These are phyloP conservation scores for Chaetomium globosum DNA, from an alignment of 2,329 filamentous ascomycete genomes.

Conservation along the genomic window DNA sequence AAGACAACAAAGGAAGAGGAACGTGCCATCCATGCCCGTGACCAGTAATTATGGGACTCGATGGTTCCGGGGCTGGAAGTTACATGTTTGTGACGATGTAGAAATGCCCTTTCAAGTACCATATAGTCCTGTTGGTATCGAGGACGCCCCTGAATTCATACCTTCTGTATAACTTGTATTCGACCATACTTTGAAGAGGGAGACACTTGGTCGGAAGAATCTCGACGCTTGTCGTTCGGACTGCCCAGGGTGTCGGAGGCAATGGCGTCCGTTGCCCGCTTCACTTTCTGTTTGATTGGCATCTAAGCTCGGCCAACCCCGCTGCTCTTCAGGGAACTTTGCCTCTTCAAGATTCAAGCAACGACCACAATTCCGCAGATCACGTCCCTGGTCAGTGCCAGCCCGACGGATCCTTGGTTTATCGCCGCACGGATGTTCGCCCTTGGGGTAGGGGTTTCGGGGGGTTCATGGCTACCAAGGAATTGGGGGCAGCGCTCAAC, in stretches of 20 bases:
- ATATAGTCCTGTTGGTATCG: neutral
- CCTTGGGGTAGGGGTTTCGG: neutral
- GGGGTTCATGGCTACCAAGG: neutral
- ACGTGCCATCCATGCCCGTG: neutral
- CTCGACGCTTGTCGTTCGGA: neutral
- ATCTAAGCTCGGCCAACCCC: constrained; percentile 7
- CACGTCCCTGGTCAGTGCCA: neutral
- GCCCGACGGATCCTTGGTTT: neutral
- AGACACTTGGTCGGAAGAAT: neutral
- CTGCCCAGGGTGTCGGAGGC: neutral
- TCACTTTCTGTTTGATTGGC: constrained; percentile 10
- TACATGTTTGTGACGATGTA: neutral
- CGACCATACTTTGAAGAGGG: neutral
- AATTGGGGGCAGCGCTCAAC: constrained; percentile 1
- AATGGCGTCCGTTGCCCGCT: neutral
- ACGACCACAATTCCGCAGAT: constrained; percentile 11
- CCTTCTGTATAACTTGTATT: neutral
- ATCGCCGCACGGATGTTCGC: neutral
- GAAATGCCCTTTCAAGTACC: neutral
- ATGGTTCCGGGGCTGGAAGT: neutral
- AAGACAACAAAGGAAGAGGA: neutral
- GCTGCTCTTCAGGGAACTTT: constrained; percentile 14
- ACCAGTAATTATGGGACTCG: neutral
- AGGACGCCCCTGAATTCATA: neutral
- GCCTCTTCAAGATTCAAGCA: constrained; percentile 5